Conservation (phyloP, 768 basidiomycete genomes). For the Lactarius deliciosus region DNA sequence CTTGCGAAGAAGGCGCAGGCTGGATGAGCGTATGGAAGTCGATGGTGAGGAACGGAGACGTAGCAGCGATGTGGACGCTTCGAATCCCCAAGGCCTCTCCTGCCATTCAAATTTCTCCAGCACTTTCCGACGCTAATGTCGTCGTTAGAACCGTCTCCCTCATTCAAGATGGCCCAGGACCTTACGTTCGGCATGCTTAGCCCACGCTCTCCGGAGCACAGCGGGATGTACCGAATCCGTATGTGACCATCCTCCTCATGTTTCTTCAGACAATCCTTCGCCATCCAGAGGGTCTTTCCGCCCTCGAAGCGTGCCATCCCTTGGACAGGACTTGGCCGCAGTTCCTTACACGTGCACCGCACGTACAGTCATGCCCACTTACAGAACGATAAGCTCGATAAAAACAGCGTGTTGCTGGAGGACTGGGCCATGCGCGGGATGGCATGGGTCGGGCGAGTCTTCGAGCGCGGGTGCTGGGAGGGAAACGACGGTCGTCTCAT, state of each 20-base stretch:
- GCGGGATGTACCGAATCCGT: conserved; percentile 76
- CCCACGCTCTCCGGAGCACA: conserved; percentile 66
- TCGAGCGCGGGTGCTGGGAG: conserved; percentile 94
- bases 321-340: conserved; percentile 72
- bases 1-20: conserved; percentile 36
- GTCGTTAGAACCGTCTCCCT: conserved; percentile 46
- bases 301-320: conserved; percentile 82
- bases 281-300: conserved; percentile 54
- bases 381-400: conserved; percentile 19
- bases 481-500: conserved; percentile 42
- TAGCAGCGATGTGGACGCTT: conserved; percentile 32
- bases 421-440: conserved; percentile 96
- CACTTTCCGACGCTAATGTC: conserved; percentile 33
- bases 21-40: conserved; percentile 59
- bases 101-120: conserved; percentile 37
- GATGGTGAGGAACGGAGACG: conserved; percentile 47
- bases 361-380: conserved; percentile 43
- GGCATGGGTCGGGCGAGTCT: conserved; percentile 94
- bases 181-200: conserved; percentile 82
- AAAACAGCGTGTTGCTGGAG: conserved; percentile 58
- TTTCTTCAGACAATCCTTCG: conserved; percentile 80
- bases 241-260: conserved; percentile 82
- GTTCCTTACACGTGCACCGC: conserved; percentile 63
- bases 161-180: conserved; percentile 73
- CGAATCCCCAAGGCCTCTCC: conserved; percentile 32